Base-by-base conservation (phyloP, 441 rosid genomes). In the Mallotus japonicus region DNA sequence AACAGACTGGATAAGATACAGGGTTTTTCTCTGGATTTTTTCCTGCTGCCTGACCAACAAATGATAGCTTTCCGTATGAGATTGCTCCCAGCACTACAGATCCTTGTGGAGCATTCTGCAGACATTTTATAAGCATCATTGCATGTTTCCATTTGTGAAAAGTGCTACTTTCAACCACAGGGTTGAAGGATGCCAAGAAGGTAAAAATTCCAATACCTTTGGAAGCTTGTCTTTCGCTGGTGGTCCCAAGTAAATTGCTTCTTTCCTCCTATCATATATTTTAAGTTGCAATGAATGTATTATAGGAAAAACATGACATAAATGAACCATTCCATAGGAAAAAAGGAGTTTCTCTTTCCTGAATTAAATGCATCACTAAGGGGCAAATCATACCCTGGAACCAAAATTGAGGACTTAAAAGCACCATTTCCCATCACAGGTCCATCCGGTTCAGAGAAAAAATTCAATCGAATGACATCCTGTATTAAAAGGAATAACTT, bases 381-480 rank as follows among this genome's bases (percentile, higher is more conserved):
- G 61, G 44, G 49, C 44, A 55, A 76, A 73, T 70, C 81, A 69
- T 90, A 93, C 99, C 99, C 97, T 67, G 96, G 99, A 84, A 88
- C 82, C 80, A 95, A 80, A 79, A 83, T 65, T 67, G 98, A 87
- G 71, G 97, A 86, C 69, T 92, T 87, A 79, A 80, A 95, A 72
- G 91, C 71, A 77, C 99, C 97, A 84, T 90, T 92, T 78, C 97
- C 97, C 85, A 85, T 89, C 77, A 93, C 79, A 42, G 97, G 88
- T 56, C 99, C 98, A 84, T 95, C 99, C 71, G 99, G 98, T 88
- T 90, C 87, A 72, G 97, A 85, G 87, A 86, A 92, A 77, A 93
- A 92, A 83, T 73, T 87, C 87, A 95, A 82, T 63, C 85, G 84
- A 80, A 87, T 69, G 54, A 75, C 55, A 73, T 95, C 97, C 99